A percentile compares a stretch with the other conserved stretches of the same genome.
These are phyloP conservation scores for Camptophora hylomeconis DNA, from an alignment of 2,329 filamentous ascomycete species.

Conservation along the genomic window DNA sequence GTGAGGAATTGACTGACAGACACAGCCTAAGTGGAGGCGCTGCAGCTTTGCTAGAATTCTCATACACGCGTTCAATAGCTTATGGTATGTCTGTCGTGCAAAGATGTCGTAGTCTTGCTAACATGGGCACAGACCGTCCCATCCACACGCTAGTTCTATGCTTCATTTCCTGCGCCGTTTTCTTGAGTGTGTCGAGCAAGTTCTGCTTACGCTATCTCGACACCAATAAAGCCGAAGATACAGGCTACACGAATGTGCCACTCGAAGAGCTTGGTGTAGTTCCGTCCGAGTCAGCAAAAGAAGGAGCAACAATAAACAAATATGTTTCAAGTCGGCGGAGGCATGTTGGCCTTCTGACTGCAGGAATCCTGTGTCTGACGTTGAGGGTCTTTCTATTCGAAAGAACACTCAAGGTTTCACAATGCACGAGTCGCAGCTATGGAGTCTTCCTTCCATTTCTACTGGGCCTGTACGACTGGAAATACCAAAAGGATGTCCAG, in stretches of 20 bases:
- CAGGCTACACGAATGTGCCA: conserved; percentile 1
- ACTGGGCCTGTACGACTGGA: conserved; percentile 27
- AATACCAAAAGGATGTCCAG: conserved; percentile 18
- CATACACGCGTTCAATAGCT: no score
- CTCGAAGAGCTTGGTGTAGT: conserved; percentile 1
- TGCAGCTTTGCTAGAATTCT: no score
- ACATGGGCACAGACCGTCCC: conserved; percentile 28
- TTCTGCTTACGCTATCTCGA: not conserved
- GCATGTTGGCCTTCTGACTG: conserved; percentile 6
- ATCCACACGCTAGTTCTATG: conserved; percentile 29
- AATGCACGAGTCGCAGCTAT: conserved; percentile 25
- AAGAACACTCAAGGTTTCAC: conserved; percentile 26
- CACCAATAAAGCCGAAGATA: not conserved
- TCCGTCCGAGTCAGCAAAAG: conserved; percentile 1
- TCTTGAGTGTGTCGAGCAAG: not conserved
- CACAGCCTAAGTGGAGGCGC: no score
- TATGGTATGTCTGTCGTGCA: no score
- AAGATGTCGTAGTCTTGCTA: not conserved
- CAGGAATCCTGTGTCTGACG: conserved; percentile 18
- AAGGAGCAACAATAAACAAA: conserved; percentile 1
- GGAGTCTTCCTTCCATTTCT: conserved; percentile 26
- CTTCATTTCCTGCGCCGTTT: conserved; percentile 26
- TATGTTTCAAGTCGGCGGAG: not conserved
- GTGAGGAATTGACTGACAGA: no score
- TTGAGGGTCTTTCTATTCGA: conserved; percentile 28